Evolutionary conservation across 2,329 filamentous ascomycete genomes (phyloP), one percentile per base, ranked within the genome.

Genomic region (Plenodomus biglobosus): DNA sequence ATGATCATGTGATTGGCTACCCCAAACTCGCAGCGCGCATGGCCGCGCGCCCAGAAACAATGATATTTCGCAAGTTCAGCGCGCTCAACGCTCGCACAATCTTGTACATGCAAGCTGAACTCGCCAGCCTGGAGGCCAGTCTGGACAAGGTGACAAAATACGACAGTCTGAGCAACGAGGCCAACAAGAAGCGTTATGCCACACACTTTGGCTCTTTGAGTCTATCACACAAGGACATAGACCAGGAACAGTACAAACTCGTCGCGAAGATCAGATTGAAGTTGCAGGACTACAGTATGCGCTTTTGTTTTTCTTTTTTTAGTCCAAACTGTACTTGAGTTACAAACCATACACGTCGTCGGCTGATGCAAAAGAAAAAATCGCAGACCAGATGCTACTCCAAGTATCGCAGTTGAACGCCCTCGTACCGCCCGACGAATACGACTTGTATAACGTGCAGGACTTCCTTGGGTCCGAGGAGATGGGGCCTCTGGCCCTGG

Each of bases 61-160:
- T 35, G 1, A 58, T 59, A 8, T 58, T 56, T 19, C 56, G 58
- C 0, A 37, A 47, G 1, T 62, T 62, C 19, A 43, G 44, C 13
- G 47, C 44, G 0, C 46, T 61, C 6, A 61, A 62, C 21, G 47
- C 49, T 2, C 49, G 48, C 1, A 57, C 46, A 2, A 10, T 59
- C 7, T 22, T 59, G 1, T 59, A 60, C 18, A 17, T 54, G 5
- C 55, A 62, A 24, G 44, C 43, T 0, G 57, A 60, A 2, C 40
- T 60, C 10, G 42, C 27, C 10, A 19, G 3, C 10, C 13, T 50
- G 7, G 48, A 47, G 19, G 39, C 19, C 11, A 4, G 20, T 3
- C 13, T 50, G 10, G 27, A 40, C 3, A 6, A 18, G 8, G 3
- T 37, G 1, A 44, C 46, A 10, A 10, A 17, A 7, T 8, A 37